Evolutionary conservation across 192 early-diverging fungal genomes (phyloP).

Genomic region (Coemansia umbellata): DNA sequence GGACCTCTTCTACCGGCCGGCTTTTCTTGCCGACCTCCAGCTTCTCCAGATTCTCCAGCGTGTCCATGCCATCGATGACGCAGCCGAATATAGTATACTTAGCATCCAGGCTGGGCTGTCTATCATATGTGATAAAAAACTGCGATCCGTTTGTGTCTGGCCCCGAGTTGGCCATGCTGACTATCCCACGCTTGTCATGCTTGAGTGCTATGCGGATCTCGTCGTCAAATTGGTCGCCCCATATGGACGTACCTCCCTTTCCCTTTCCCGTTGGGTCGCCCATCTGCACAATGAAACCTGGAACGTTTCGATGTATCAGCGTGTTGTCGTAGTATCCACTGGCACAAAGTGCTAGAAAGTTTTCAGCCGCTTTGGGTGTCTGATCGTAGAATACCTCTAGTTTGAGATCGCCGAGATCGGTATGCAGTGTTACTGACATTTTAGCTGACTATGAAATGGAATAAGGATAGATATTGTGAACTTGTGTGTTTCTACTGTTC

Average conservation of each 20-base stretch:
- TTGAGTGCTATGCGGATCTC: conserved; percentile 75
- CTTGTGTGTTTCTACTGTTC: too few species aligned
- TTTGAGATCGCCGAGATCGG: conserved; percentile 91
- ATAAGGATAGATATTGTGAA: too few species aligned
- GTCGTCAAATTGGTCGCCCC: conserved; percentile 77
- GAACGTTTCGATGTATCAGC: conserved; percentile 82
- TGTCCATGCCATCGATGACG: conserved; percentile 74
- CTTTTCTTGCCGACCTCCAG: conserved; percentile 81
- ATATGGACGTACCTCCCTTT: conserved; percentile 84
- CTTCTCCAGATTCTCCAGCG: conserved; percentile 82
- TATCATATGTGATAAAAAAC: conserved; percentile 88
- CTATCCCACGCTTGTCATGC: conserved; percentile 83
- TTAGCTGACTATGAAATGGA: too few species aligned
- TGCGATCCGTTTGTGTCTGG: conserved; percentile 87
- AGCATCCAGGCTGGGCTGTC: conserved; percentile 82
- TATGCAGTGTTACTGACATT: conserved; percentile 86
- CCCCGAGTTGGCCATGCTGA: conserved; percentile 92
- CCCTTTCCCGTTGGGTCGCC: conserved; percentile 85
- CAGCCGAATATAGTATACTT: conserved; percentile 75
- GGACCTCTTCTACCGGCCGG: conserved; percentile 72
- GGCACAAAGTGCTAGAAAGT: conserved; percentile 95
- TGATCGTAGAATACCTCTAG: conserved; percentile 91
- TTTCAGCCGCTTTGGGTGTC: conserved; percentile 79
- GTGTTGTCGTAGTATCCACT: conserved; percentile 87
- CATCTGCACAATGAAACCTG: conserved; percentile 85